Percentiles rank a stretch among this genome's conserved stretches.
Evolutionary conservation across 1,284 basidiomycete species (phyloP).

Genomic region (Ustilago esculenta): DNA sequence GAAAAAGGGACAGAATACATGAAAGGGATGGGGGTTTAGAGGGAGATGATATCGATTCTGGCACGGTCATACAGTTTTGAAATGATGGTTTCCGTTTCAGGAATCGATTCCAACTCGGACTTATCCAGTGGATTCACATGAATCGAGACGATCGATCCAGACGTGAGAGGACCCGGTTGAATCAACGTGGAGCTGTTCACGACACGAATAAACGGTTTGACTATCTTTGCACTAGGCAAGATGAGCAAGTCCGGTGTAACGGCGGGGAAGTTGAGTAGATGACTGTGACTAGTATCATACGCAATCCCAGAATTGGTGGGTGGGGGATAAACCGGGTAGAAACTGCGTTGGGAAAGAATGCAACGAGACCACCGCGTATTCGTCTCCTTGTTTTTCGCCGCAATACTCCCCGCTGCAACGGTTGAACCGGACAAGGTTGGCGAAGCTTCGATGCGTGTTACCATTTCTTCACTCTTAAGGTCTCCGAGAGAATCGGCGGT

Average conservation of each 20-base stretch:
- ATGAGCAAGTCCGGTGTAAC: slow-evolving; percentile 82
- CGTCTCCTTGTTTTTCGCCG: slow-evolving; percentile 45
- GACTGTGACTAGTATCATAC: slow-evolving; percentile 57
- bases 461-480: slow-evolving; percentile 82
- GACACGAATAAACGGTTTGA: slow-evolving; percentile 68
- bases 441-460: slow-evolving; percentile 73
- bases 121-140: slow-evolving; percentile 24
- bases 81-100: slow-evolving; percentile 6
- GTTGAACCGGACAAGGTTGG: too few relatives aligned
- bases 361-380: slow-evolving; percentile 71
- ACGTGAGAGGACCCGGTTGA: slow-evolving; percentile 71
- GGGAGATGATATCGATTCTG: slow-evolving; percentile 43
- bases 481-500: slow-evolving; percentile 90
- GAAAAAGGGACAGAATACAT: neutral
- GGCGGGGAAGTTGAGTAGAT: slow-evolving; percentile 47
- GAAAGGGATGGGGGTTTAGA: slow-evolving; percentile 9
- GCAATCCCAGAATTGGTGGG: slow-evolving; percentile 73
- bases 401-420: slow-evolving; percentile 64
- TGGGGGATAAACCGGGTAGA: slow-evolving; percentile 93
- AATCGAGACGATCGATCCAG: slow-evolving; percentile 10
- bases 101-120: neutral
- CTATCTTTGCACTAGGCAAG: slow-evolving; percentile 73
- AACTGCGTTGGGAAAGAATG: slow-evolving; percentile 85
- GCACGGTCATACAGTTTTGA: slow-evolving; percentile 36
- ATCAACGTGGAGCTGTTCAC: slow-evolving; percentile 76